These are phyloP conservation scores for Skeletonema marinoi DNA, from an alignment of 108 stramenopile genomes.

Conservation along the genomic window DNA sequence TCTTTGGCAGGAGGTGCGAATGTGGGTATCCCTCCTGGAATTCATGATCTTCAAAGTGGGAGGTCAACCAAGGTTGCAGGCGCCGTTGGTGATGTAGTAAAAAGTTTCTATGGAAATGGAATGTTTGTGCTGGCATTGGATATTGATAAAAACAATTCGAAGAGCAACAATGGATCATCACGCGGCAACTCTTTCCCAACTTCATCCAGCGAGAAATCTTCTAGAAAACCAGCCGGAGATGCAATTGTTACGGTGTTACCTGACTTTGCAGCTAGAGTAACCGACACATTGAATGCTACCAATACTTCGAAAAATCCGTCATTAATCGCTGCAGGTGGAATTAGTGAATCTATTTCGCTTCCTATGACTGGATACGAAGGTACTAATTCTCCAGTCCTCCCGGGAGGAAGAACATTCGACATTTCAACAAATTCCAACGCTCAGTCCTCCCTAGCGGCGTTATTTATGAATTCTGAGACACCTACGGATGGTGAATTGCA, in stretches of 20 bases:
- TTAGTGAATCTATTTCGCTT: constrained; percentile 72
- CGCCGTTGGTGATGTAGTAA: constrained; percentile 35
- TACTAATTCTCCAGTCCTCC: constrained; percentile 46
- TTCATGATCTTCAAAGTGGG: constrained; percentile 15
- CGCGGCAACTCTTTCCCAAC: constrained; percentile 17
- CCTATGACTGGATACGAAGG: constrained; percentile 54
- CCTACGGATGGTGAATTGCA: constrained; percentile 75
- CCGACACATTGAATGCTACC: constrained; percentile 3
- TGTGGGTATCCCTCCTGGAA: constrained; percentile 35
- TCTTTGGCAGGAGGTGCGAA: constrained; percentile 7
- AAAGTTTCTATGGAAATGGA: constrained; percentile 62
- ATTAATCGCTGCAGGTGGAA: constrained; percentile 56
- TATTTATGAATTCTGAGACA: constrained; percentile 75
- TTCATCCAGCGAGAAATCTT: background rate
- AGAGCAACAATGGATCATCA: constrained; percentile 7
- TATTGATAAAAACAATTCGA: constrained; percentile 16
- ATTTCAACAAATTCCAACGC: constrained; percentile 39
- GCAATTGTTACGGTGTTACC: constrained; percentile 61
- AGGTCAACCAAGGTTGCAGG: constrained; percentile 1
- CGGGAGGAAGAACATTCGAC: constrained; percentile 83
- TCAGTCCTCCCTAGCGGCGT: constrained; percentile 40
- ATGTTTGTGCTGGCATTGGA: constrained; percentile 70
- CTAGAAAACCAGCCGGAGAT: constrained; percentile 44
- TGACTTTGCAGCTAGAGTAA: constrained; percentile 52
- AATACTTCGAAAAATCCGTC: constrained; percentile 3